A percentile compares a stretch with the other conserved stretches of the same genome.
Evolutionary conservation across 106 monocot genomes (phyloP).

Genomic region (Triglochin maritima): DNA sequence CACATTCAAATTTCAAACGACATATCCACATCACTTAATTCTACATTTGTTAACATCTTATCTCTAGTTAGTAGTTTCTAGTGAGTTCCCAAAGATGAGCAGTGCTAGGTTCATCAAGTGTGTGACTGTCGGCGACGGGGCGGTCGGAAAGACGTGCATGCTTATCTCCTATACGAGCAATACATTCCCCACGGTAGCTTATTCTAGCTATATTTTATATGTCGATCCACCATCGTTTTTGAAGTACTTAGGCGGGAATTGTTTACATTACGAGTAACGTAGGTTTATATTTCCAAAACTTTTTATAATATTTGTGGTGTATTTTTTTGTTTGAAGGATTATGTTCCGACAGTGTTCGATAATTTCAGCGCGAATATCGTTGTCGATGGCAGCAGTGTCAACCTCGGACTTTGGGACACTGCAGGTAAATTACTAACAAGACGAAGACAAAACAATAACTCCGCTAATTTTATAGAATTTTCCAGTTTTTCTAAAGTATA

Average conservation of each 20-base stretch:
- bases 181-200: conserved; percentile 63
- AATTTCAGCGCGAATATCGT: conserved; percentile 64
- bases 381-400: conserved; percentile 49
- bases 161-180: conserved; percentile 93
- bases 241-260: neutral
- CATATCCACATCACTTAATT: conserved; percentile 14
- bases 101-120: conserved; percentile 82
- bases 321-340: conserved; percentile 25
- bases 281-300: neutral
- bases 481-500: neutral
- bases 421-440: conserved; percentile 28
- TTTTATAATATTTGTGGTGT: neutral
- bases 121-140: conserved; percentile 80
- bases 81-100: conserved; percentile 34
- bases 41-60: neutral
- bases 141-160: conserved; percentile 93
- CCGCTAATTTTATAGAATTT: neutral
- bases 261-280: neutral
- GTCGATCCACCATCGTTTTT: neutral
- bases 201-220: neutral
- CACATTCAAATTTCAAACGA: neutral
- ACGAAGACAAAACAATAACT: neutral
- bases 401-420: conserved; percentile 59
- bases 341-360: conserved; percentile 59
- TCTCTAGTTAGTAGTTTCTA: neutral